Conservation (phyloP, 148 eudicot genomes). For the Vaccinium corymbosum region DNA sequence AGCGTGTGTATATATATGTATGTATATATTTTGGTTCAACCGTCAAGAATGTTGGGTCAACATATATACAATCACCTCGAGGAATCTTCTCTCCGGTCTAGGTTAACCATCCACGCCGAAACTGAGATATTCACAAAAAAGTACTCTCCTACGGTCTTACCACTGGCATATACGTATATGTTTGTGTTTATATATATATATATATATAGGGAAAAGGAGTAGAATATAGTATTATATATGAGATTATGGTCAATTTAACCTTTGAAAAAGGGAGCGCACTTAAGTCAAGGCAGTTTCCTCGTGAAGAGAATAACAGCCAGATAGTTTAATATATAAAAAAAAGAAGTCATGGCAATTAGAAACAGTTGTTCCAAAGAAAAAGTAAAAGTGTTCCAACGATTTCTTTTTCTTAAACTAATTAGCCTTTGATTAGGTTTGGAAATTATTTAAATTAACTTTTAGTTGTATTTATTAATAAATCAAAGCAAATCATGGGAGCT, state of each 20-base stretch:
- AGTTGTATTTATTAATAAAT: no score
- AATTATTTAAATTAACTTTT: neutral
- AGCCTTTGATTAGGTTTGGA: constrained; percentile 17
- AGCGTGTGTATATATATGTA: neutral
- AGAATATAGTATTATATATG: no score
- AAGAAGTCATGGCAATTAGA: neutral
- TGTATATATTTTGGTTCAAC: no score
- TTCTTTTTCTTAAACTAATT: neutral
- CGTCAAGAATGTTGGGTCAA: no score
- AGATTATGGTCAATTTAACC: neutral
- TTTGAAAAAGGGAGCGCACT: constrained; percentile 34
- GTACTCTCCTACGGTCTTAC: no score
- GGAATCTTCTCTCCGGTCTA: no score
- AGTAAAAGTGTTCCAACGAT: neutral
- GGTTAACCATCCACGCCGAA: no score
- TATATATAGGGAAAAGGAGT: neutral
- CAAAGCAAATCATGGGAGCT: no score
- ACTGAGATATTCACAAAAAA: no score
- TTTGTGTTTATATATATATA: neutral
- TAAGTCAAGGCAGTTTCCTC: constrained; percentile 42
- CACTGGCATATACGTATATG: neutral
- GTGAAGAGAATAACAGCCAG: constrained; percentile 29
- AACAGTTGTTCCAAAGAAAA: neutral
- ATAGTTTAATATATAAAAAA: neutral
- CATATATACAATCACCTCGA: no score